A percentile compares a stretch with the other conserved stretches of the same genome.
Evolutionary conservation across 2,329 filamentous ascomycete species (phyloP).

Genomic region (Arthrinium phaeospermum): DNA sequence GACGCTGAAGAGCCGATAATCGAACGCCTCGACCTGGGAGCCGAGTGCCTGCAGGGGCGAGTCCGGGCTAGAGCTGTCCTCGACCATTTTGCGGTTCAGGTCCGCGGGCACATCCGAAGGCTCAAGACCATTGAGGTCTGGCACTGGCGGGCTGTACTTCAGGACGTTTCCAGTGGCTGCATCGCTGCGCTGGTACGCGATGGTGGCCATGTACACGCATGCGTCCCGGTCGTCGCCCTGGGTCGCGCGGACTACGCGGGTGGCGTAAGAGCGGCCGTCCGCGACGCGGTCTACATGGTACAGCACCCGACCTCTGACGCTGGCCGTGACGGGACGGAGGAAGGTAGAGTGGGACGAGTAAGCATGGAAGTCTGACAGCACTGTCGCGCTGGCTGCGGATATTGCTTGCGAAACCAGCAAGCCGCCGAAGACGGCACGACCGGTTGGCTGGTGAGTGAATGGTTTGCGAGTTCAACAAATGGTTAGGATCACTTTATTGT

Average conservation of each 20-base stretch:
- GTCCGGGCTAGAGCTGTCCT: neutral
- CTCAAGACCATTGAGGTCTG: neutral
- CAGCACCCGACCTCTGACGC: neutral
- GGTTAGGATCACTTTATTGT: neutral
- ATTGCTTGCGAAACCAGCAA: constrained; percentile 8
- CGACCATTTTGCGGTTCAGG: neutral
- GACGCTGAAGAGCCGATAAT: constrained; percentile 14
- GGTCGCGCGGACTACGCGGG: constrained; percentile 24
- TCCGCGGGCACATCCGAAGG: constrained; percentile 15
- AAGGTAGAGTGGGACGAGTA: neutral
- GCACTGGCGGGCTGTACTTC: neutral
- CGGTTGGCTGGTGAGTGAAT: neutral
- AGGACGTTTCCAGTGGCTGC: neutral
- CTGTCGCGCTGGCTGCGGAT: constrained; percentile 12
- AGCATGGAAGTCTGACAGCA: neutral
- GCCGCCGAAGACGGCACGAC: constrained; percentile 12
- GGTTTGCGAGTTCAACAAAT: neutral
- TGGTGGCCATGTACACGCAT: constrained; percentile 24
- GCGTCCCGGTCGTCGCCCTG: constrained; percentile 5
- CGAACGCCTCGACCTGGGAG: constrained; percentile 14
- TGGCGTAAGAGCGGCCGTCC: constrained; percentile 25
- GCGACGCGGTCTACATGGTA: constrained; percentile 24
- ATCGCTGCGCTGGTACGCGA: constrained; percentile 26
- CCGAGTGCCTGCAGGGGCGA: constrained; percentile 6
- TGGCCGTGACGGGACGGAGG: neutral